Evolutionary conservation across 2,329 filamentous ascomycete species (phyloP).

Genomic region (Aspergillus hiratsukae): DNA sequence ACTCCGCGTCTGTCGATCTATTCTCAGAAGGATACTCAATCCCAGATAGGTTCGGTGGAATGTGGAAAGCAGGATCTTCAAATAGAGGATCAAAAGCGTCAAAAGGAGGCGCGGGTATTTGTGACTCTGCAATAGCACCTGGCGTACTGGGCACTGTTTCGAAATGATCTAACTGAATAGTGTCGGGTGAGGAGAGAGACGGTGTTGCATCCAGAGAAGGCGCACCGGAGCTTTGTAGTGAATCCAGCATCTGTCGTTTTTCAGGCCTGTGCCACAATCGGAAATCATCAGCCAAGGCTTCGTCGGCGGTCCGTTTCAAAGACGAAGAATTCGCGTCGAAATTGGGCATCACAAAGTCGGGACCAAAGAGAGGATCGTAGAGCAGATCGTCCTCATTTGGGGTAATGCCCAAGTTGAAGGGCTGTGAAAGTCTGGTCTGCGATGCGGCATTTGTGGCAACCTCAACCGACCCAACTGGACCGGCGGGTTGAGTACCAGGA

Average conservation of each 20-base stretch:
- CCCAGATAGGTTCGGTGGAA: constrained; percentile 2
- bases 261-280: constrained; percentile 10
- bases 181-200: constrained; percentile 17
- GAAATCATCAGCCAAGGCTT: constrained; percentile 17
- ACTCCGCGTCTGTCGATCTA: neutral
- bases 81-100: constrained; percentile 18
- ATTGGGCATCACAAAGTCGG: constrained; percentile 15
- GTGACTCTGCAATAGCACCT: constrained; percentile 7
- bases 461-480: neutral
- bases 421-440: neutral
- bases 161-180: constrained; percentile 9
- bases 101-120: constrained; percentile 17
- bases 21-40: constrained; percentile 1
- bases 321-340: constrained; percentile 12
- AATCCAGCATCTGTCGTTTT: constrained; percentile 16
- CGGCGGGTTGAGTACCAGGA: neutral
- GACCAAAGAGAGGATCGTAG: constrained; percentile 18
- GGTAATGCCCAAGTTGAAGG: neutral
- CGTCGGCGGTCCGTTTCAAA: constrained; percentile 21
- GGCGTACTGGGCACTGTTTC: constrained; percentile 16
- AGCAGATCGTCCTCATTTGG: constrained; percentile 7
- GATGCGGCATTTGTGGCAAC: neutral
- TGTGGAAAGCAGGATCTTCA: constrained; percentile 11
- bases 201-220: constrained; percentile 16
- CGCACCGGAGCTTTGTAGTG: neutral